A percentile compares a stretch with the other conserved stretches of the same genome.
phyloP scores from a whole-genome alignment of 2,329 filamentous ascomycete species.

The Cladosporium sp. region DNA sequence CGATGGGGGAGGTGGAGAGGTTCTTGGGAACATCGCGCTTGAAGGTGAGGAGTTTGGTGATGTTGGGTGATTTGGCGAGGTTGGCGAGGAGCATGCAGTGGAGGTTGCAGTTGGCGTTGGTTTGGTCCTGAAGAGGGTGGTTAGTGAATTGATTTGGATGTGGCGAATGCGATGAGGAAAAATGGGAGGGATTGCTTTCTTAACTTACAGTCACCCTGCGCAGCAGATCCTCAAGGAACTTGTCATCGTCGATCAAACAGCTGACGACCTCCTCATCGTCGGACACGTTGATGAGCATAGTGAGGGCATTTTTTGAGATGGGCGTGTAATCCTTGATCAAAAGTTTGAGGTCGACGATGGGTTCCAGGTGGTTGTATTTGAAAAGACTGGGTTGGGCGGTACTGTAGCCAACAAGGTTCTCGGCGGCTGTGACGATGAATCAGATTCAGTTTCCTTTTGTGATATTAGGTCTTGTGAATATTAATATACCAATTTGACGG shows the following conservation, averaged over 20 bases:
- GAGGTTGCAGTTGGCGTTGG: slow-evolving; percentile 79
- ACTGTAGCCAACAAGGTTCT: slow-evolving; percentile 81
- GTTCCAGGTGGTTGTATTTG: slow-evolving; percentile 72
- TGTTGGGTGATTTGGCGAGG: slow-evolving; percentile 71
- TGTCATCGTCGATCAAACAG: slow-evolving; percentile 69
- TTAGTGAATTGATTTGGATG: slow-evolving; percentile 1
- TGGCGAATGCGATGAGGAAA: slow-evolving; percentile 5
- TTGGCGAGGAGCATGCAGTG: slow-evolving; percentile 92
- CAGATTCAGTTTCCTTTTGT: too few species aligned
- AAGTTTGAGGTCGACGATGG: slow-evolving; percentile 82
- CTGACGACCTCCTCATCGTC: slow-evolving; percentile 73
- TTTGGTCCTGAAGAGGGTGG: slow-evolving; percentile 50
- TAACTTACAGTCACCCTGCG: slow-evolving; percentile 69
- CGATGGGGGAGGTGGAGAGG: slow-evolving; percentile 67
- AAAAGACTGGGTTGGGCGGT: slow-evolving; percentile 76
- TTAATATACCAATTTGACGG: slow-evolving; percentile 63
- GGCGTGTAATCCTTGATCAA: slow-evolving; percentile 82
- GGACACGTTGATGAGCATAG: slow-evolving; percentile 82
- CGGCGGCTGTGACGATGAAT: slow-evolving; percentile 56
- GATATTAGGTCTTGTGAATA: neutral
- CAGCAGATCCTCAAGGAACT: slow-evolving; percentile 72
- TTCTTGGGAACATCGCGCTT: slow-evolving; percentile 65
- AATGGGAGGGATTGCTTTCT: slow-evolving; percentile 22
- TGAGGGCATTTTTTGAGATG: slow-evolving; percentile 90
- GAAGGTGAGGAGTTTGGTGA: slow-evolving; percentile 65